Base-by-base conservation (phyloP, 1,284 basidiomycete species). In the Entoloma clypeatum region DNA sequence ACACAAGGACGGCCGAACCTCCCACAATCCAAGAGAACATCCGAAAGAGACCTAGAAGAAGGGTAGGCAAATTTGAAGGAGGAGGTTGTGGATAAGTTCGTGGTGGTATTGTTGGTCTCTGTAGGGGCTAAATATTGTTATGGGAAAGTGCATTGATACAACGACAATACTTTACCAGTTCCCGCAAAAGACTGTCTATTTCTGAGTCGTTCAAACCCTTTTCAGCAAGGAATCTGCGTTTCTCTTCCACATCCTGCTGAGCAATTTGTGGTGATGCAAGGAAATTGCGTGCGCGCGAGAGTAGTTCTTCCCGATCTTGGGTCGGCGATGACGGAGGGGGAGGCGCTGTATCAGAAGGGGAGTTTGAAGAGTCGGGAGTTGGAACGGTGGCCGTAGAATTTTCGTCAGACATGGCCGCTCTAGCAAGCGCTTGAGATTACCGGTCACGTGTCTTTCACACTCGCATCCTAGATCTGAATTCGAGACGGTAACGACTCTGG, bases 51-150 rank as follows among this genome's bases (percentile, higher is more conserved):
- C 78, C 82, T 8, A 77, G 58, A 5, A 89, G 64, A 14, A 88
- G 68, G 28, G 71, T 69, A 0, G 83, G 85, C 1, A 88, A 61
- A 51, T 75, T 76, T 3, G 86, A 88, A 3, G 82, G 84, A 4
- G 79, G 75, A 5, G 71, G 74, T 47, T 75, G 75, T 2, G 86
- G 86, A 55, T 89, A 89, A 33, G 80, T 79, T 49, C 82, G 72
- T 2, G 85, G 83, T 13, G 82, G 82, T 26, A 84, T 60, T 4
- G 58, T 44, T 5, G 81, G 84, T n/a, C 71, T 53, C 47, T 71
- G 69, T 7, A 63, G 63, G 31, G 75, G 72, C 79, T 82, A 45
- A 17, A 7, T 7, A 26, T 18, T 10, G 10, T 28, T 10, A 28
- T 18, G 29, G 27, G 51, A 30, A 49, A 29, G 35, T 37, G 21